Base-by-base conservation (phyloP, 352 stramenopile species). In the Phytophthora multivora region DNA sequence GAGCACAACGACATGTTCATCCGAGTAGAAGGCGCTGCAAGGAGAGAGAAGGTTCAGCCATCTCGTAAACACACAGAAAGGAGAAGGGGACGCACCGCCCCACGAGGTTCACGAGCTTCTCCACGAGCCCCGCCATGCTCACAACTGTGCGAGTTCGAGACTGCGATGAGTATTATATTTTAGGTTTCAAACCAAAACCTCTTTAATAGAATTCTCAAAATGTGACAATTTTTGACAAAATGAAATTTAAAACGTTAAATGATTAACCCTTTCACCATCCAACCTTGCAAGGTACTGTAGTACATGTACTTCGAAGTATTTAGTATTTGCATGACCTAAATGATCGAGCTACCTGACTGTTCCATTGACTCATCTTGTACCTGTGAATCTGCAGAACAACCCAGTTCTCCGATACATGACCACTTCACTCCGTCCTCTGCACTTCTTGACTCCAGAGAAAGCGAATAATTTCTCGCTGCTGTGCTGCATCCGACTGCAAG, bases 1-100 rank as follows among this genome's bases (percentile, higher is more conserved):
- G 19, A 96, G 70, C 35, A 96, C 88, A n/a, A 96, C 85, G 18
- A 95, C 73, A 38, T 95, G 86, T 58, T 96, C 88, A 48, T 96
- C 88, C 50, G 88, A 82, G 36, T 96, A 96, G 56, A 94, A 96
- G n/a, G 88, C 86, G 39, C 88, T 96, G 39, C 0, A 36, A 9
- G 11, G 15, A 40, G 28, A 51, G 23, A 30, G 7, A 5, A 43
- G 63, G 30, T 15, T 51, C 18, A 43, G 28, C 13, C 3, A 33
- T 33, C 28, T 33, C 7, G 9, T 43, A 23, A 30, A 47, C 21
- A 60, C 5, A 43, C 1, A 60, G 11, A 33, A n/a, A 42, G 19
- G 18, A 25, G 19, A 6, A 31, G 19, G 31, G 2, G 16, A 68
- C 71, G 60, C 60, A 94, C 84, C 83, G 80, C 35, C 83, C 87